Conservation (phyloP, 1,284 basidiomycete species). For the Leccinum subrobustum region DNA sequence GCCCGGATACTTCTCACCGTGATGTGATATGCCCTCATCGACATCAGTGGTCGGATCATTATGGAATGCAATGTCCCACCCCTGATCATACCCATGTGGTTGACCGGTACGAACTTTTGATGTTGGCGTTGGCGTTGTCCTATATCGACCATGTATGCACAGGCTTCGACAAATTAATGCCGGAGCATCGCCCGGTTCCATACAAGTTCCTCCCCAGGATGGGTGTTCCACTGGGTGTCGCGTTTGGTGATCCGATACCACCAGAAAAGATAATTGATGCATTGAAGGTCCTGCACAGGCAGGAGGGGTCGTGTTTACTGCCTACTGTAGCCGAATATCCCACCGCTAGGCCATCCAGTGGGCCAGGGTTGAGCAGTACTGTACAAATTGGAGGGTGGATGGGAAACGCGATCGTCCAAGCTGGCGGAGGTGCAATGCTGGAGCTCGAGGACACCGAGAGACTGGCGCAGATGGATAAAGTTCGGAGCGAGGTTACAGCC, state of each 20-base stretch:
- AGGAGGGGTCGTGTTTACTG: neutral
- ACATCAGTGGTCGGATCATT: slow-evolving; percentile 72
- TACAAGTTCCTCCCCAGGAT: slow-evolving; percentile 69
- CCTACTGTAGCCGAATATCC: neutral
- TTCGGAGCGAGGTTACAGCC: slow-evolving; percentile 56
- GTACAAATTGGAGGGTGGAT: slow-evolving; percentile 14
- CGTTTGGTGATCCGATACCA: slow-evolving; percentile 68
- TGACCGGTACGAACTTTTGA: slow-evolving; percentile 56
- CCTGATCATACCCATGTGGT: slow-evolving; percentile 92
- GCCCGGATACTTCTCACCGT: neutral
- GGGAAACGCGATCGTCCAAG: slow-evolving; percentile 1
- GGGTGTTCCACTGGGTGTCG: slow-evolving; percentile 62
- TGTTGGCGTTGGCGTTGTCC: neutral
- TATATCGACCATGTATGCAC: neutral
- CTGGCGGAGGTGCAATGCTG: neutral
- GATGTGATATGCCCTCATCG: slow-evolving; percentile 2
- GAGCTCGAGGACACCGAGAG: neutral
- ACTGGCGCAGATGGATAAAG: slow-evolving; percentile 31
- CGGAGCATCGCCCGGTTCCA: slow-evolving; percentile 73
- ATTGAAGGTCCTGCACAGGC: slow-evolving; percentile 16
- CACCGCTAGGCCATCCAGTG: neutral
- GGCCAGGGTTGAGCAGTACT: neutral
- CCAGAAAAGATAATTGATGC: slow-evolving; percentile 39
- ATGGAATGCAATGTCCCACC: slow-evolving; percentile 78
- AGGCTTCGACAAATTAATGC: slow-evolving; percentile 91